Conservation (phyloP, 163 green algal species). For the Coccomyxa subellipsoidea region DNA sequence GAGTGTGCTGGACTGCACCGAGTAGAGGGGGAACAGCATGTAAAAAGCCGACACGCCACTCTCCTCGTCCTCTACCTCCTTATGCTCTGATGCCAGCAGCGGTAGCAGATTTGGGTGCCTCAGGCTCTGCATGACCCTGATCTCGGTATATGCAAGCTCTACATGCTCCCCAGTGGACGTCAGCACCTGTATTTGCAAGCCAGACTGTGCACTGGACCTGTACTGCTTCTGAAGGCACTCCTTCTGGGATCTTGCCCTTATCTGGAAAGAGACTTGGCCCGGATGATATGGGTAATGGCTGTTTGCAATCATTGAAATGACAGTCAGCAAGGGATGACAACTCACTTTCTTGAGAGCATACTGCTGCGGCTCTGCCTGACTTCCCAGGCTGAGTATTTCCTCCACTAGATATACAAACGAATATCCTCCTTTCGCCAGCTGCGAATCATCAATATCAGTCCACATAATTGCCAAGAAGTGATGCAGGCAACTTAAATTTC, state of each 20-base stretch:
- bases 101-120: constrained; percentile 70
- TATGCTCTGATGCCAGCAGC: constrained; percentile 48
- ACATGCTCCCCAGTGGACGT: constrained; percentile 52
- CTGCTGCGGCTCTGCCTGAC: constrained; percentile 5
- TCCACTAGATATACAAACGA: constrained; percentile 75
- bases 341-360: constrained; percentile 64
- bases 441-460: not conserved
- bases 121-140: constrained; percentile 54
- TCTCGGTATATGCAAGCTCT: constrained; percentile 47
- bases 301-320: too few relatives aligned
- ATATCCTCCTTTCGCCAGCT: constrained; percentile 82
- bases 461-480: not conserved
- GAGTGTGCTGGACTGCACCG: constrained; percentile 19
- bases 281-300: too few relatives aligned
- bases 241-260: not conserved
- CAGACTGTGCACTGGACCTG: not conserved
- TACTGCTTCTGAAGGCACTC: not conserved
- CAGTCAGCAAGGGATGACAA: not conserved
- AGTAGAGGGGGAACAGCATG: constrained; percentile 69
- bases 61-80: constrained; percentile 23
- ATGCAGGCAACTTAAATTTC: not conserved
- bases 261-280: too few relatives aligned
- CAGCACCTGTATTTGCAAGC: constrained; percentile 52
- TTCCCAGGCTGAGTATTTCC: constrained; percentile 43
- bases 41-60: constrained; percentile 52